Evolutionary conservation across 345 rosid genomes (phyloP).

Genomic region (Pelargonium nanum): DNA sequence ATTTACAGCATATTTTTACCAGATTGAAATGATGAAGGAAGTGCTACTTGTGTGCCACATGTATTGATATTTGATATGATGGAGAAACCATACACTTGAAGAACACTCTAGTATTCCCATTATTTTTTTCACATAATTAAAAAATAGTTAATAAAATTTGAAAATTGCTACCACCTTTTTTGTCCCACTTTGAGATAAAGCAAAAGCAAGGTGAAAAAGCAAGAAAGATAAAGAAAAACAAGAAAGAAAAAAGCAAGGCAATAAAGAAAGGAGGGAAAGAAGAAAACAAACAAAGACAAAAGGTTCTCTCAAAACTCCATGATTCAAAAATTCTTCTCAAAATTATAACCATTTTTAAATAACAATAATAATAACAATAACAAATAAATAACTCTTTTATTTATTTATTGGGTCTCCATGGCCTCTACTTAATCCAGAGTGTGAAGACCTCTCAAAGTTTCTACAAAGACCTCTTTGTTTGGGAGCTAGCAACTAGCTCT

Average conservation of each 20-base stretch:
- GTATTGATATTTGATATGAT: constrained; percentile 3
- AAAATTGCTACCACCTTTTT: constrained; percentile 50
- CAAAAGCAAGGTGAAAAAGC: constrained; percentile 53
- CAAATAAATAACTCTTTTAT: too few relatives aligned
- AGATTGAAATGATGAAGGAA: too few relatives aligned
- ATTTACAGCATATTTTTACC: too few relatives aligned
- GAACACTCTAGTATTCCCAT: background rate
- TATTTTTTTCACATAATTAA: constrained; percentile 8
- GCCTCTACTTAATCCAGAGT: constrained; percentile 34
- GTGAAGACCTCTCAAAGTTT: constrained; percentile 39
- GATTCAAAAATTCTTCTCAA: constrained; percentile 38
- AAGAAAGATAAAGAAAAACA: constrained; percentile 27
- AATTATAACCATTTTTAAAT: background rate
- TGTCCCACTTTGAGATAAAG: constrained; percentile 87
- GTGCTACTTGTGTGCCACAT: constrained; percentile 3
- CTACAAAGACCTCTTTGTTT: constrained; percentile 30
- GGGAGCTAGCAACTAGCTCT: constrained; percentile 14
- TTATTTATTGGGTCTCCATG: too few relatives aligned
- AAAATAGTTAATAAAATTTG: constrained; percentile 11
- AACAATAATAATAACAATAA: too few relatives aligned
- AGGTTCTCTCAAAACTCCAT: constrained; percentile 34
- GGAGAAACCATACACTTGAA: background rate
- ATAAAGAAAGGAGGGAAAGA: constrained; percentile 22
- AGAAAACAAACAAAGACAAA: constrained; percentile 28
- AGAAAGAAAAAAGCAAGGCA: constrained; percentile 22